Conservation (phyloP, 176 grass and related monocot species). For the Musa schizocarpa region DNA sequence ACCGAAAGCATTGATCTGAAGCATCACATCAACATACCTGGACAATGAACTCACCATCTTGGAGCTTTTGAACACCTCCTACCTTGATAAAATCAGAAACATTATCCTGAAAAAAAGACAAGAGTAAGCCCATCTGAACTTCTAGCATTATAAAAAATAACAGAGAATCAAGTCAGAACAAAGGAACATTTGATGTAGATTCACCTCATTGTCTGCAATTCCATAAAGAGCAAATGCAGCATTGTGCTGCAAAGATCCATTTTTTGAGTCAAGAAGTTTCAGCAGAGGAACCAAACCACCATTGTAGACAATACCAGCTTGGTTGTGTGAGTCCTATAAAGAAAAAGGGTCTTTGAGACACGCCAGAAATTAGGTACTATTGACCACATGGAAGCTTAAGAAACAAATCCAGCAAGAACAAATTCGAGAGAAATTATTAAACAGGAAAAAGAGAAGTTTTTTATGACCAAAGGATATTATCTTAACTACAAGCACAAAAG, state of each 20-base stretch:
- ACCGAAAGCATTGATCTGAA: no score
- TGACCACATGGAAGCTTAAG: background rate
- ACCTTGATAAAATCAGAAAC: constrained; percentile 95
- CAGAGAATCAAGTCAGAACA: background rate
- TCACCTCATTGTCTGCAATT: constrained; percentile 98
- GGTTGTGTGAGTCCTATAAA: constrained; percentile 86
- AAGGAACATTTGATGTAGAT: background rate
- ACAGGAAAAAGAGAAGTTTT: no score
- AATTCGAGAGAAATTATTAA: background rate
- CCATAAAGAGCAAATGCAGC: constrained; percentile 99
- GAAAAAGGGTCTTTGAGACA: constrained; percentile 7
- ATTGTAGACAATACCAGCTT: constrained; percentile 98
- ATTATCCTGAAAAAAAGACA: constrained; percentile 47
- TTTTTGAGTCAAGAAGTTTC: constrained; percentile 99
- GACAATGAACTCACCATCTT: constrained; percentile 98
- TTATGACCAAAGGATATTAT: no score
- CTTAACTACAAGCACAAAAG: no score
- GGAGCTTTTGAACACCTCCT: constrained; percentile 90
- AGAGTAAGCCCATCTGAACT: background rate
- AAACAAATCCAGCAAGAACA: background rate
- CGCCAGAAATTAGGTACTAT: background rate
- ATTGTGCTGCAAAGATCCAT: constrained; percentile 98
- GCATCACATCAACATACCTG: constrained; percentile 37
- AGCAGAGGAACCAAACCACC: constrained; percentile 87
- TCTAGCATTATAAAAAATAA: background rate